These are phyloP conservation scores for Penicillium sp. DNA, from an alignment of 2,329 filamentous ascomycete genomes.

Conservation along the genomic window DNA sequence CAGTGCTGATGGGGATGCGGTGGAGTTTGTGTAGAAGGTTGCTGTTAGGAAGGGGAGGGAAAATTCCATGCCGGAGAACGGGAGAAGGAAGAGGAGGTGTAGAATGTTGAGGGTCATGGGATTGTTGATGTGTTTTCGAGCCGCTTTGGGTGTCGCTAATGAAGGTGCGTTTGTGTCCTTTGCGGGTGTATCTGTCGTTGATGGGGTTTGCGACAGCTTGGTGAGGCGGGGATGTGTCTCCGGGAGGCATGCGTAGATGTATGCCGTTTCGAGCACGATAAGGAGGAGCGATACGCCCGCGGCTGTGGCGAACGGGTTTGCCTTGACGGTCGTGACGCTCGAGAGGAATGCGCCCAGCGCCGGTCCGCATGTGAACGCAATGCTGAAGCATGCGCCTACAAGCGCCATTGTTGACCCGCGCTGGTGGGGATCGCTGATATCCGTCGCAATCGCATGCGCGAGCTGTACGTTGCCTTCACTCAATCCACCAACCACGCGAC, in stretches of 20 bases:
- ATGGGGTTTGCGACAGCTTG: conserved; percentile 35
- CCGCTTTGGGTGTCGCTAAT: conserved; percentile 21
- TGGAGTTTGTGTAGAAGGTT: conserved; percentile 78
- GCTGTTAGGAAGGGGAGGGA: conserved; percentile 97
- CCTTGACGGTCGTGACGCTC: conserved; percentile 74
- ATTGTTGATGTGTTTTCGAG: conserved; percentile 72
- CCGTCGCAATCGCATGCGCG: conserved; percentile 93
- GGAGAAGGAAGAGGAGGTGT: conserved; percentile 90
- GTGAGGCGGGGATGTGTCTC: conserved; percentile 75
- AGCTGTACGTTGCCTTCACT: conserved; percentile 98
- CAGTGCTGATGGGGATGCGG: conserved; percentile 63
- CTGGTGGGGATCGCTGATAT: conserved; percentile 85
- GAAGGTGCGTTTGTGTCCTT: conserved; percentile 20
- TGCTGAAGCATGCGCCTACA: conserved; percentile 93
- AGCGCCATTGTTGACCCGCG: conserved; percentile 93
- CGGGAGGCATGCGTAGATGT: conserved; percentile 81
- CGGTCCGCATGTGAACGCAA: conserved; percentile 96
- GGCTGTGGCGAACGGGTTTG: conserved; percentile 92
- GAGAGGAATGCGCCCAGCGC: conserved; percentile 87
- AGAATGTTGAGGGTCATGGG: conserved; percentile 80
- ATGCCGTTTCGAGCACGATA: conserved; percentile 84
- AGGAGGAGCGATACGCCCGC: conserved; percentile 85
- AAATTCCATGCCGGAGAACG: conserved; percentile 98
- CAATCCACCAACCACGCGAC: conserved; percentile 85
- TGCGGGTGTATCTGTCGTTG: not conserved